Conservation (phyloP, 257 asterid genomes). For the Solanum chmielewskii region DNA sequence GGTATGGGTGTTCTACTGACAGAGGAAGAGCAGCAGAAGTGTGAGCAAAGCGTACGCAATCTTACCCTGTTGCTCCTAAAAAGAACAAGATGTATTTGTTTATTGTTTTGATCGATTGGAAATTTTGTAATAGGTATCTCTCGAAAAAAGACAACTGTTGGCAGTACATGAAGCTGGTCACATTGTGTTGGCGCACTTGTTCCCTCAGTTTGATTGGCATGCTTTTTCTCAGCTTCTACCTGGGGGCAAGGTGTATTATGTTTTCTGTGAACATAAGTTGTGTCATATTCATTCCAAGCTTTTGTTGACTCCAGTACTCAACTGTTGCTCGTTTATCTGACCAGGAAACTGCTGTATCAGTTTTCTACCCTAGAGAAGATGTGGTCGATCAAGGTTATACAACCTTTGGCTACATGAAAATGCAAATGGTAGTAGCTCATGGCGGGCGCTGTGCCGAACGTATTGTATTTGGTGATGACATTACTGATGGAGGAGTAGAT, state of each 20-base stretch:
- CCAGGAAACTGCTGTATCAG: constrained; percentile 97
- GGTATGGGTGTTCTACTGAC: constrained; percentile 99
- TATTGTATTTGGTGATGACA: constrained; percentile 78
- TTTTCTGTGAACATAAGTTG: not conserved
- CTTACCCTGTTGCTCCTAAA: constrained; percentile 8
- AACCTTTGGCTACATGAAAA: constrained; percentile 90
- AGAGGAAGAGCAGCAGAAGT: constrained; percentile 94
- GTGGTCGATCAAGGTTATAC: constrained; percentile 82
- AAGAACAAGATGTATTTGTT: not conserved
- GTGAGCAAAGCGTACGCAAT: constrained; percentile 67
- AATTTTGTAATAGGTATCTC: constrained; percentile 39
- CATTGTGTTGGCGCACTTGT: constrained; percentile 88
- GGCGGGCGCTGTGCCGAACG: constrained; percentile 99
- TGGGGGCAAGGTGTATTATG: constrained; percentile 72
- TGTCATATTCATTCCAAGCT: not conserved
- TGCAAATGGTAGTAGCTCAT: constrained; percentile 99
- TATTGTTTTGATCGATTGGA: not conserved
- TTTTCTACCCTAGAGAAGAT: constrained; percentile 95
- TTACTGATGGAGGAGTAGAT: constrained; percentile 89
- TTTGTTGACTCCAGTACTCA: not conserved
- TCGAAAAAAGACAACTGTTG: constrained; percentile 65
- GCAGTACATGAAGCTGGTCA: constrained; percentile 99
- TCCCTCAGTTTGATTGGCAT: constrained; percentile 96
- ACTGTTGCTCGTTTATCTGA: constrained; percentile 16
- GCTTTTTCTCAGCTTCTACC: constrained; percentile 99